A percentile compares a stretch with the other conserved stretches of the same genome.
Conservation (phyloP, 2,329 filamentous ascomycete genomes). For the Simplicillium aogashimaense region DNA sequence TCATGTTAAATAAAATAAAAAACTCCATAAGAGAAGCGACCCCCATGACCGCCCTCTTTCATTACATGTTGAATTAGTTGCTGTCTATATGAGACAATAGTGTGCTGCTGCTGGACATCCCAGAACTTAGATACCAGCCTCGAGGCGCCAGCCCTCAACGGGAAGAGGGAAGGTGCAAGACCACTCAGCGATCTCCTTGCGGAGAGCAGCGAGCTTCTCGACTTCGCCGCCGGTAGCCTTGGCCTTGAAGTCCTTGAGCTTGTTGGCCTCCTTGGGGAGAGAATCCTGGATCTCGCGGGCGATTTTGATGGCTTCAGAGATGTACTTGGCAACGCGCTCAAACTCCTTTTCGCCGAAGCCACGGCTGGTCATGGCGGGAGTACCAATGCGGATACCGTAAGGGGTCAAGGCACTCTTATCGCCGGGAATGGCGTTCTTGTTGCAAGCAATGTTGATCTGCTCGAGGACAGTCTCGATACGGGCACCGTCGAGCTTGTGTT, state of each 20-base stretch:
- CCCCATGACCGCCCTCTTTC: too few species aligned
- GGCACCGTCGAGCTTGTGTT: constrained; percentile 79
- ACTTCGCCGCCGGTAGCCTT: constrained; percentile 75
- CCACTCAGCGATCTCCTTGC: constrained; percentile 85
- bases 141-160: constrained; percentile 60
- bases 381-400: constrained; percentile 90
- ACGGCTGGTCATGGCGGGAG: constrained; percentile 93
- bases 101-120: too few species aligned
- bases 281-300: constrained; percentile 76
- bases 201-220: constrained; percentile 71
- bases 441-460: constrained; percentile 97
- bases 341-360: constrained; percentile 92
- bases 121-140: constrained; percentile 43
- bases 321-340: constrained; percentile 79
- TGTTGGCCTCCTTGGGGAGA: constrained; percentile 95
- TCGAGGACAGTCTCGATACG: constrained; percentile 94
- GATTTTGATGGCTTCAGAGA: constrained; percentile 80
- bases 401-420: constrained; percentile 96
- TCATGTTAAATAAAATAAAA: too few species aligned
- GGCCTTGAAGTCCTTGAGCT: constrained; percentile 98
- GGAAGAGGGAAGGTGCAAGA: constrained; percentile 87
- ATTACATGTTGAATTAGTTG: too few species aligned
- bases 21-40: too few species aligned
- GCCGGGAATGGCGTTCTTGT: constrained; percentile 98
- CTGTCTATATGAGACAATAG: too few species aligned